Evolutionary conservation across 768 basidiomycete species (phyloP).

Genomic region (Hericium rajendrae): DNA sequence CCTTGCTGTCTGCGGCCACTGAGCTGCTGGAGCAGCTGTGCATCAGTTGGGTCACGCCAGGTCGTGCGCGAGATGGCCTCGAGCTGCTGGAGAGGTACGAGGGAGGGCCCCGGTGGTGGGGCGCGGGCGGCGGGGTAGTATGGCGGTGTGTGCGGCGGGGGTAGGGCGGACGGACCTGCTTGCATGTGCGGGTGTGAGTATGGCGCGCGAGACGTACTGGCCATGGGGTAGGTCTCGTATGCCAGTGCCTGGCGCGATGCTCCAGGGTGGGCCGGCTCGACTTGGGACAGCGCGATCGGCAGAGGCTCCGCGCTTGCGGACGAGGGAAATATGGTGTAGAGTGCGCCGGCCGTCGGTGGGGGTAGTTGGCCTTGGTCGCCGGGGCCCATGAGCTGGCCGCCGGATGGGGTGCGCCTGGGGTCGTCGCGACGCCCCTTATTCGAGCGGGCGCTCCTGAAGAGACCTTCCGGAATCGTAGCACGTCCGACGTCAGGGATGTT

Average conservation of each 20-base stretch:
- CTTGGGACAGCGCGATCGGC: not conserved
- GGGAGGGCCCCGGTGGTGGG: not conserved
- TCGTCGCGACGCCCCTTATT: constrained; percentile 12
- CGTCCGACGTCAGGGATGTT: constrained; percentile 49
- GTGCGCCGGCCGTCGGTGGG: constrained; percentile 7
- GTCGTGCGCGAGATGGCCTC: constrained; percentile 3
- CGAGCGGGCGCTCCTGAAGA: constrained; percentile 43
- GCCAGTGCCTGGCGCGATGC: not conserved
- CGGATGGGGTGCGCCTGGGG: constrained; percentile 2
- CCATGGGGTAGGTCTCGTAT: not conserved
- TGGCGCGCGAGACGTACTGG: not conserved
- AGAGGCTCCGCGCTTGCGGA: constrained; percentile 8
- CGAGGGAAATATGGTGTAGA: constrained; percentile 14
- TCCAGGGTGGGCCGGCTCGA: no score
- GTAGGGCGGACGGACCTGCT: not conserved
- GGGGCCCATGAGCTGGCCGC: constrained; percentile 1
- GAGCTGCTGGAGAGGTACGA: constrained; percentile 13
- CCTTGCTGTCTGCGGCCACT: not conserved
- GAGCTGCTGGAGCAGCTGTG: constrained; percentile 9
- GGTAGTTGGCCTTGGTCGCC: constrained; percentile 1
- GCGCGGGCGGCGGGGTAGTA: not conserved
- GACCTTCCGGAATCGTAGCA: constrained; percentile 53
- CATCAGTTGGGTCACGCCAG: constrained; percentile 6
- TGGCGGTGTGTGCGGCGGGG: not conserved
- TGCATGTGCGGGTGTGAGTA: not conserved